These are phyloP conservation scores for Leishmania tropica DNA, from an alignment of 208 protist species.

Conservation along the genomic window DNA sequence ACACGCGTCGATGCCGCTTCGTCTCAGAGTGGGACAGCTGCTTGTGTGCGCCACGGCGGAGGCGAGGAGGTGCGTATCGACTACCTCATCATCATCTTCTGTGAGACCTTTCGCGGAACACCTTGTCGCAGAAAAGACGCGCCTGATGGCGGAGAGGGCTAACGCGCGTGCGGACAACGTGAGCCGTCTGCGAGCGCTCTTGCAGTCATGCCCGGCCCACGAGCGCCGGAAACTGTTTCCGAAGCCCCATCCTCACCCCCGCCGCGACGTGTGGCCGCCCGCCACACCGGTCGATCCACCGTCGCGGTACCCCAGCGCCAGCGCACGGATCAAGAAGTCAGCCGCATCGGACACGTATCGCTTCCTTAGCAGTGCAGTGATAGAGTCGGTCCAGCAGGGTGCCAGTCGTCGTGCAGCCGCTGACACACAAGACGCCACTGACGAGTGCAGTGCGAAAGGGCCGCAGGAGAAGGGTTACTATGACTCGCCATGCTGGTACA, in stretches of 20 bases:
- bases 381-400: background rate
- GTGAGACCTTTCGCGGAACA: background rate
- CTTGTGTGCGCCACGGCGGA: background rate
- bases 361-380: background rate
- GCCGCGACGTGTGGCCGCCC: conserved; percentile 7
- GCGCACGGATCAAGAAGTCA: background rate
- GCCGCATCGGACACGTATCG: background rate
- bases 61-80: background rate
- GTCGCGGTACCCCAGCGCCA: background rate
- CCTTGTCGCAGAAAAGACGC: background rate
- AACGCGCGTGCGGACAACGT: conserved; percentile 2
- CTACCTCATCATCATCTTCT: background rate
- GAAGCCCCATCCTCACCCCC: background rate
- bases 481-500: conserved; percentile 20
- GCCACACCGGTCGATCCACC: background rate
- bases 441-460: background rate
- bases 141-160: conserved; percentile 1
- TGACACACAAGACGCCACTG: background rate
- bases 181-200: conserved; percentile 16
- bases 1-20: background rate
- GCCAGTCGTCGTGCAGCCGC: background rate
- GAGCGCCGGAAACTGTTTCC: background rate
- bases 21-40: background rate
- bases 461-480: background rate
- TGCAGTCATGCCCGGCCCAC: background rate